Evolutionary conservation across 1,139 yeast genomes (phyloP), one percentile per base, ranked within the genome.

Genomic region (Suzukiozyma palmioleophila): DNA sequence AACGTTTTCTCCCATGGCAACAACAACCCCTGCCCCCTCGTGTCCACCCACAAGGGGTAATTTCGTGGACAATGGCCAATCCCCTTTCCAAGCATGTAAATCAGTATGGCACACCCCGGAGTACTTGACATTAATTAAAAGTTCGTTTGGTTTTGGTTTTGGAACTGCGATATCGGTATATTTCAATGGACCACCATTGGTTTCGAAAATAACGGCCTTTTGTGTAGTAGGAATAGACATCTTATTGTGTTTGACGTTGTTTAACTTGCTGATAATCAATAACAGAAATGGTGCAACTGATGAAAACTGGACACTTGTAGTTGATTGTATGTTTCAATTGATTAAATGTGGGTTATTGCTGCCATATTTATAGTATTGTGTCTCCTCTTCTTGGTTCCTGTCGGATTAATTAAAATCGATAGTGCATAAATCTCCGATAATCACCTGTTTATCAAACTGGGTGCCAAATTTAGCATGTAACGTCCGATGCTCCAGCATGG

Each of bases 11-110:
- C 92, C 94, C 69, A 77, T 50, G 74, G 53, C 88, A 43, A 83
- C 90, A 47, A 84, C 92, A 29, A 78, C 77, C 64, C 94, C 94
- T 29, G 90, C 89, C 66, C 92, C 92, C 66, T 84, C 94, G 70
- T 84, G 94, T 55, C 94, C 94, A 48, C 88, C 89, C 39, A 82
- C 86, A 50, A 81, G 66, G 16, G 88, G 88, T 47, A 78, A 69
- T 62, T 81, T 81, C 49, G 81, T 75, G 40, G 66, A 67, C 52
- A 79, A 60, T 43, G 84, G 84, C 84, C 84, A 81, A 62, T 81
- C 87, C 48, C 84, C 85, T 59, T 79, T 75, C 83, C 83, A 79
- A 47, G 84, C 84, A 62, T 80, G 86, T 59, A 81, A 69, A 54
- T 79, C 85, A 33, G 83, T 78, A 64, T 78, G 85, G 60, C 84